A percentile compares a stretch with the other conserved stretches of the same genome.
Conservation (phyloP, 148 eudicot species). For the Salicornia ramosissima region DNA sequence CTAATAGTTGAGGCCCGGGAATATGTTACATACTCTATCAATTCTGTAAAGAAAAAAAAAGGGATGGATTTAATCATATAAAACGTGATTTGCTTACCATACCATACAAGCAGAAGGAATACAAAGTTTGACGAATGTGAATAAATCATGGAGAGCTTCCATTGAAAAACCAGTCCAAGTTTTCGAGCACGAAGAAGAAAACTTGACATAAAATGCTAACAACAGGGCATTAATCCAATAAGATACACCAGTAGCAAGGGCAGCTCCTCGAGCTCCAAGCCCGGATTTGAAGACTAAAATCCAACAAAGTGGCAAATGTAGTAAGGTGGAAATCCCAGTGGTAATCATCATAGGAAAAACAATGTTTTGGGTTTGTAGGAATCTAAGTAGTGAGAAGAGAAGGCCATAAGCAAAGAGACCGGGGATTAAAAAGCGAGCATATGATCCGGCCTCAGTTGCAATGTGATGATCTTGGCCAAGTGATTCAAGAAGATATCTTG, state of each 20-base stretch:
- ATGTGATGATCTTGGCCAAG: conserved; percentile 33
- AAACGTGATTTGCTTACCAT: no score
- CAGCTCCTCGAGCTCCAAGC: conserved; percentile 35
- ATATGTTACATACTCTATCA: no score
- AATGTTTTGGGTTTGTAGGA: conserved; percentile 37
- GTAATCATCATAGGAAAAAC: conserved; percentile 37
- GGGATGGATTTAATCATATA: no score
- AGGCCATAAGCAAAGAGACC: conserved; percentile 37
- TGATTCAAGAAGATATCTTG: conserved; percentile 19
- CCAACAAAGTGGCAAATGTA: conserved; percentile 33
- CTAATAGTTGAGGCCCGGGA: no score
- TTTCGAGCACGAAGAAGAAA: conserved; percentile 27
- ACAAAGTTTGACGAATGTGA: conserved; percentile 27
- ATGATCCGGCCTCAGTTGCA: conserved; percentile 33
- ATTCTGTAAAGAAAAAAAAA: no score
- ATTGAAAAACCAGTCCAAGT: conserved; percentile 46
- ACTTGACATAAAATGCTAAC: conserved; percentile 36
- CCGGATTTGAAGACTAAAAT: conserved; percentile 25
- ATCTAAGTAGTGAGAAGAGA: conserved; percentile 27
- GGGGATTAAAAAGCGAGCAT: conserved; percentile 32
- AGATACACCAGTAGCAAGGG: conserved; percentile 33
- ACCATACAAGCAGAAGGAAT: conserved; percentile 48
- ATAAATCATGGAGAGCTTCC: conserved; percentile 31
- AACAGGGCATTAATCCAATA: conserved; percentile 37
- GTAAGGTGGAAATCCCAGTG: conserved; percentile 14